Conservation (phyloP, 495 filamentous ascomycete genomes). For the Lentithecium fluviatile region DNA sequence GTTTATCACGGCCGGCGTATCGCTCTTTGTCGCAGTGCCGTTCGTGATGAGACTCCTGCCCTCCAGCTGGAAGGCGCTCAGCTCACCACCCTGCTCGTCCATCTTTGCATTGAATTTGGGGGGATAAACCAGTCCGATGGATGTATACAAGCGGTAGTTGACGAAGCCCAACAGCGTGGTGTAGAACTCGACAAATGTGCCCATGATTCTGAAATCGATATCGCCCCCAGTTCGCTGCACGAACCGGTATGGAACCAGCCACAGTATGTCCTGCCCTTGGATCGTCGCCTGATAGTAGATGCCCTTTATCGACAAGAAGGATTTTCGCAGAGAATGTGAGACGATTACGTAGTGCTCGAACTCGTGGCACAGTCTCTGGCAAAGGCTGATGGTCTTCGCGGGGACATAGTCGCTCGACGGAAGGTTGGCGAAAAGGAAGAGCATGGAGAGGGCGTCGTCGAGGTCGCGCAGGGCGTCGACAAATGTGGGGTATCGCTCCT, state of each 20-base stretch:
- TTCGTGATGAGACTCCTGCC: conserved; percentile 50
- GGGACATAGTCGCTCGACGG: conserved; percentile 83
- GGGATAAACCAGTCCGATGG: conserved; percentile 86
- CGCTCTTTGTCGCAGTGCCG: conserved; percentile 15
- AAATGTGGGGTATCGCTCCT: conserved; percentile 97
- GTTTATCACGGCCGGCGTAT: conserved; percentile 8
- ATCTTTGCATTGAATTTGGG: conserved; percentile 86
- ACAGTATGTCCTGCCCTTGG: conserved; percentile 95
- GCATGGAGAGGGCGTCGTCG: conserved; percentile 93
- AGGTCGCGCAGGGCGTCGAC: conserved; percentile 91
- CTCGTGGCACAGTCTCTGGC: conserved; percentile 86
- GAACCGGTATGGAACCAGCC: conserved; percentile 96
- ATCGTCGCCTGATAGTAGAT: conserved; percentile 99
- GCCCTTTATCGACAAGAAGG: conserved; percentile 96
- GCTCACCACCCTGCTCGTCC: conserved; percentile 84
- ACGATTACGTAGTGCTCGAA: conserved; percentile 96
- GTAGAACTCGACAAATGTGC: conserved; percentile 98
- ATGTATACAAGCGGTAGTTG: conserved; percentile 90
- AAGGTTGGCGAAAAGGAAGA: conserved; percentile 96
- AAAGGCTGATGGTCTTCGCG: conserved; percentile 87
- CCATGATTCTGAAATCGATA: conserved; percentile 98
- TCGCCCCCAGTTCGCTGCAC: conserved; percentile 89
- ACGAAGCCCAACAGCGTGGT: conserved; percentile 93
- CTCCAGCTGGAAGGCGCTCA: conserved; percentile 90
- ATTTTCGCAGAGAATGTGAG: conserved; percentile 85